Percentiles rank a stretch among this genome's conserved stretches.
These are phyloP conservation scores for Zizania palustris DNA, from an alignment of 202 grass and related monocot species.

Conservation along the genomic window DNA sequence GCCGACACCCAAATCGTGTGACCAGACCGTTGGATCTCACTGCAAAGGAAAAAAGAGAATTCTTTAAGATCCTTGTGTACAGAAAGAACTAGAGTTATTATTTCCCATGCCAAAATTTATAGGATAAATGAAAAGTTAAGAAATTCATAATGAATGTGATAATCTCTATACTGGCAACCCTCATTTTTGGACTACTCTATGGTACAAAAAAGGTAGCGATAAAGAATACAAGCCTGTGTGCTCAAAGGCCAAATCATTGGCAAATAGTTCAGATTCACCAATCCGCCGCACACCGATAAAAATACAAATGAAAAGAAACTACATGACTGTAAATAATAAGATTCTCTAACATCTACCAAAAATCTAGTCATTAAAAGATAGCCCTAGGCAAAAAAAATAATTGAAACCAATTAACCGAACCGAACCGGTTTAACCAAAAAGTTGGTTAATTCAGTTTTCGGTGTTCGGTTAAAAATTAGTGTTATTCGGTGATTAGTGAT, in stretches of 20 bases:
- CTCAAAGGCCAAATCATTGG: neutral
- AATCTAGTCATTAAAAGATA: neutral
- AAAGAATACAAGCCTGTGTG: neutral
- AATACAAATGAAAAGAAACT: neutral
- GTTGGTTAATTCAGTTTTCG: too few relatives aligned
- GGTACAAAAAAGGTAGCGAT: neutral
- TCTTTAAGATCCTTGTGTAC: neutral
- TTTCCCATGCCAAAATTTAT: neutral
- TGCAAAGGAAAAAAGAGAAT: neutral
- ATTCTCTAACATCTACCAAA: neutral
- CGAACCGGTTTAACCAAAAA: too few relatives aligned
- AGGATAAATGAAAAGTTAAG: neutral
- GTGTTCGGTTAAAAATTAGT: too few relatives aligned
- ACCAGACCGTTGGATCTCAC: conserved; percentile 7
- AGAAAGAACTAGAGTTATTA: neutral
- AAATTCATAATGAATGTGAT: neutral
- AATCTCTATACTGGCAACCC: neutral
- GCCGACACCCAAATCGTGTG: too few relatives aligned
- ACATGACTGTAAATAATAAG: neutral
- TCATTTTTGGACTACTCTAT: neutral
- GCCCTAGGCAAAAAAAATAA: too few relatives aligned
- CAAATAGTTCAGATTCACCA: neutral
- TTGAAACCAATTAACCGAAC: neutral
- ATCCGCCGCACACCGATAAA: neutral
- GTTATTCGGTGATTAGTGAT: too few relatives aligned